Base-by-base conservation (phyloP, 805 yeast genomes). In the Candida gorgasii region DNA sequence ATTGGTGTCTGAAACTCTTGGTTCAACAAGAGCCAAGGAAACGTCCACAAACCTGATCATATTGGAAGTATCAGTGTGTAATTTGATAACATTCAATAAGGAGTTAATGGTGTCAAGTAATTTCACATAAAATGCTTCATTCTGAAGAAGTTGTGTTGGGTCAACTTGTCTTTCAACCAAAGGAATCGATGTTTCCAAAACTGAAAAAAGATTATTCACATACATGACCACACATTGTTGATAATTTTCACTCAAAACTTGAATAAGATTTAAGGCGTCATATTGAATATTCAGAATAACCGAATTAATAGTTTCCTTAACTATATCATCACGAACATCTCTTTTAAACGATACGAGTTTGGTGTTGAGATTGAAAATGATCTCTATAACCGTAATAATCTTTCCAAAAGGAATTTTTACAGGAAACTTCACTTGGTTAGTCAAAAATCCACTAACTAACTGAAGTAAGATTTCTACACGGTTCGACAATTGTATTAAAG, bases 401-500 rank as follows among this genome's bases (percentile, higher is more conserved):
- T 64, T 53, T 1, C 92, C 90, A 11, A 87, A 48, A 2, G 95
- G 93, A 6, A 86, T 71, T 47, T 73, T 68, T 7, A 82, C 73
- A 9, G 80, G 67, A 51, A 68, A 73, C 30, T 76, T 78, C 1
- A 89, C 80, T 18, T 79, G 75, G 6, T 78, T 65, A 3, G 73
- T 61, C 62, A 44, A 58, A 49, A 48, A 85, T 40, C 42, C 83
- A 44, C 39, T 37, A 26, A 68, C 49, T 20, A 67, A 51, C 22
- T 67, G 67, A 26, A 72, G 58, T 27, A 86, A 61, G 4, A 75
- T 51, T 8, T 67, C 59, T 8, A 84, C 47, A 57, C 89, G 69
- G 30, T 67, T 62, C 3, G 82, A 73, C 16, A 85, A 71, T 45
- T 71, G 63, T 44, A 75, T 63, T 3, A 85, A 55, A 5, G 84